These are phyloP conservation scores for Lycium barbarum DNA, from an alignment of 257 asterid species.

Conservation along the genomic window DNA sequence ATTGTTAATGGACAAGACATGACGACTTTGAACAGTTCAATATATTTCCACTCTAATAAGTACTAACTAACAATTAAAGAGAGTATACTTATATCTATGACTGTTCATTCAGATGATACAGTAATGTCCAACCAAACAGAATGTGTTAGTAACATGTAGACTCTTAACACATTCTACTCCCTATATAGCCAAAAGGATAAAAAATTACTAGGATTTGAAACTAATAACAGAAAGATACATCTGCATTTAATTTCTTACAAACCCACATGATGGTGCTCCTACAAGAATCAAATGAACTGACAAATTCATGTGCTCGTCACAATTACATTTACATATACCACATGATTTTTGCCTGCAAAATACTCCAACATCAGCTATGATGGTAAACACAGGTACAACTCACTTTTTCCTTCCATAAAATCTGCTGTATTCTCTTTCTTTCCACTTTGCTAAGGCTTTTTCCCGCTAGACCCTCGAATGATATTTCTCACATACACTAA, in stretches of 20 bases:
- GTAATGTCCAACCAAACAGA: not conserved
- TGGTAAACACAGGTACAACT: not conserved
- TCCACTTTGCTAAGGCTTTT: not conserved
- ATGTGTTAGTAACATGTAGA: not conserved
- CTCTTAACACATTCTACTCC: not conserved
- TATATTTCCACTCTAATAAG: not conserved
- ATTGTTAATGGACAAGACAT: no score
- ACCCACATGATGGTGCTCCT: not conserved
- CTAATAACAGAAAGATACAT: not conserved
- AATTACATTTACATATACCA: not conserved
- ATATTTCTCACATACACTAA: not conserved
- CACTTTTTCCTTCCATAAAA: not conserved
- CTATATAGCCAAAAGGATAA: not conserved
- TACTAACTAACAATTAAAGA: not conserved
- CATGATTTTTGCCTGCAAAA: not conserved
- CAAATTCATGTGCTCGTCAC: not conserved
- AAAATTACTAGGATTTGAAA: not conserved
- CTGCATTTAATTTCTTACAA: not conserved
- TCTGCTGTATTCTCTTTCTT: conserved; percentile 2
- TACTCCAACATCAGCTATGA: conserved; percentile 5
- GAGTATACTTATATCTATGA: not conserved
- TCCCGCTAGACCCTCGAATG: not conserved
- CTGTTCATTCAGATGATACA: not conserved
- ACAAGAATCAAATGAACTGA: not conserved
- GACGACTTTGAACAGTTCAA: not conserved